Conservation (phyloP, 108 stramenopile genomes). For the Cyclotella sp. region DNA sequence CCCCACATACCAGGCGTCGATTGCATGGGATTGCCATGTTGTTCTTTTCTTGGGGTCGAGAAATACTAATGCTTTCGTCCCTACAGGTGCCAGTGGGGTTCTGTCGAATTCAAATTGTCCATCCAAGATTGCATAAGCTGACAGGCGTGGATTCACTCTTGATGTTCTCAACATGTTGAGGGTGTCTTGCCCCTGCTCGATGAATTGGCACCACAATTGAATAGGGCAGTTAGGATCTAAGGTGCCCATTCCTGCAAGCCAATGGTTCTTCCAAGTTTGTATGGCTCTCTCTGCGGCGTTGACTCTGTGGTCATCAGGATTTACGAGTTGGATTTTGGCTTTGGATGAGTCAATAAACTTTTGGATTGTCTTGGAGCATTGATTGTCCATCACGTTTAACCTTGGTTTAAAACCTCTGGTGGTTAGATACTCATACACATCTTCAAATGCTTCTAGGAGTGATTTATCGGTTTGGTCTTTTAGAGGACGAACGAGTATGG, state of each 20-base stretch:
- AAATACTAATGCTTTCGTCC: conserved; percentile 19
- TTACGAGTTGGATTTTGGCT: conserved; percentile 25
- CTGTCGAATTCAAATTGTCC: conserved; percentile 22
- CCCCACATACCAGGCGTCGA: conserved; percentile 50
- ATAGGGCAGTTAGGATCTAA: conserved; percentile 43
- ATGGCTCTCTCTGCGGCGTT: conserved; percentile 33
- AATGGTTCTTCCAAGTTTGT: conserved; percentile 25
- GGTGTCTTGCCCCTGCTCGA: too few relatives aligned
- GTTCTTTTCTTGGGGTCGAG: conserved; percentile 6
- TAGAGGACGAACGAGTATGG: background rate
- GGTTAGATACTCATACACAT: background rate
- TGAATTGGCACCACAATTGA: conserved; percentile 37
- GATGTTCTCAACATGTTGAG: conserved; percentile 39
- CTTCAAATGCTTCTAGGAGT: conserved; percentile 4
- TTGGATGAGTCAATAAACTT: background rate
- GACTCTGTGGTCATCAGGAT: conserved; percentile 17
- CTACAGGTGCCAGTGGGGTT: conserved; percentile 11
- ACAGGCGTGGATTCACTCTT: conserved; percentile 46
- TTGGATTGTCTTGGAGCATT: background rate
- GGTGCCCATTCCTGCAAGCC: conserved; percentile 13
- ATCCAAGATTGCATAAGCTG: conserved; percentile 27
- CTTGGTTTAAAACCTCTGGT: background rate
- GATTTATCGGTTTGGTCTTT: too few relatives aligned
- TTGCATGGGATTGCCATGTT: conserved; percentile 21
- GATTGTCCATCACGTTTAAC: conserved; percentile 4